These are phyloP conservation scores for Jaapia argillacea DNA, from an alignment of 768 basidiomycete genomes.

Conservation along the genomic window DNA sequence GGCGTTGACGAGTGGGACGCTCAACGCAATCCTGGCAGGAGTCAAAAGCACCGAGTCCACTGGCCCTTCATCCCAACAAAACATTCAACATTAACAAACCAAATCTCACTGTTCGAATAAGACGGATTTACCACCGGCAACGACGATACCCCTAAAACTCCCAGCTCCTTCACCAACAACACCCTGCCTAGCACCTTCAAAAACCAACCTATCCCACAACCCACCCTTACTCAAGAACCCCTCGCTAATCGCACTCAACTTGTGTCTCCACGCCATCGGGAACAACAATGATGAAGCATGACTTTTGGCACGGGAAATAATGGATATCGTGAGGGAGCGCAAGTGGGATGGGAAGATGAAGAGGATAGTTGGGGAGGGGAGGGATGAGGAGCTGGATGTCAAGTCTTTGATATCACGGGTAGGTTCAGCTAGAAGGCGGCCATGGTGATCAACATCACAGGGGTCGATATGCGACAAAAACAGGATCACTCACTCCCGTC, in stretches of 20 bases:
- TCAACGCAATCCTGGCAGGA: constrained; percentile 63
- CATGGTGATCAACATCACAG: no score
- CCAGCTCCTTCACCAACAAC: constrained; percentile 52
- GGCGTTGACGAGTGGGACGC: constrained; percentile 62
- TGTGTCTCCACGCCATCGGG: constrained; percentile 69
- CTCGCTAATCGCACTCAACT: constrained; percentile 52
- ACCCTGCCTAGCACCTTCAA: constrained; percentile 52
- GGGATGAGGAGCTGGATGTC: constrained; percentile 28
- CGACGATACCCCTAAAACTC: constrained; percentile 56
- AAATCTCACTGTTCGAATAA: constrained; percentile 1
- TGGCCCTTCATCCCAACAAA: constrained; percentile 28
- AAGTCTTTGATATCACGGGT: constrained; percentile 31
- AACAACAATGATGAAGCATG: constrained; percentile 40
- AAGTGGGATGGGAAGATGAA: constrained; percentile 64
- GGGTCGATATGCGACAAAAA: no score
- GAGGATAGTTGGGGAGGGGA: constrained; percentile 70
- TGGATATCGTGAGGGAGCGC: constrained; percentile 36
- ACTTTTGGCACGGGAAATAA: constrained; percentile 44
- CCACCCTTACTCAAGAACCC: constrained; percentile 74
- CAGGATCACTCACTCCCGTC: no score
- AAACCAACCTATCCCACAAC: constrained; percentile 77
- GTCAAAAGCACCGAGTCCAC: constrained; percentile 41
- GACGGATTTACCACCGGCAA: constrained; percentile 61
- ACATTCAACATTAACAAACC: background rate
- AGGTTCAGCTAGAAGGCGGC: no score